Evolutionary conservation across 2,329 filamentous ascomycete genomes (phyloP), one percentile per base, ranked within the genome.

Genomic region (Hawksworthiomyces lignivorus): DNA sequence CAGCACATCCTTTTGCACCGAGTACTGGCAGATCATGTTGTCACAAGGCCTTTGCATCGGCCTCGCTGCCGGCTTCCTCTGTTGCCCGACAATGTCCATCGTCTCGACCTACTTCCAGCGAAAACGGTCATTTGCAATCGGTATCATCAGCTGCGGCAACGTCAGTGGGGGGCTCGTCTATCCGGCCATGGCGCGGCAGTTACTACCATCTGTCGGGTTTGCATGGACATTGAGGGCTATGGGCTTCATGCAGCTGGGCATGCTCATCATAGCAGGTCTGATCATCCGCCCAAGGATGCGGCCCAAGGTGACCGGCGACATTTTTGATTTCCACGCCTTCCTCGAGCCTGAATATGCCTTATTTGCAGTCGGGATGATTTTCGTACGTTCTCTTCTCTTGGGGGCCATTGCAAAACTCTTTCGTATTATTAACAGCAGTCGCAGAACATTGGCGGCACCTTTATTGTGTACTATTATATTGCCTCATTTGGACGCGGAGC

Each of bases 401-500:
- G n/a, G n/a, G n/a, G n/a, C n/a, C n/a, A n/a, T n/a, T n/a, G n/a
- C n/a, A n/a, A n/a, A n/a, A n/a, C 4, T 30, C 15, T 17, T 21
- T 26, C 18, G 19, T 15, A 35, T 14, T 32, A 19, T 17, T 38
- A n/a, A 20, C n/a, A 7, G 3, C 2, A 4, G 3, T 18, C n/a
- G 4, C 29, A 41, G 39, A 46, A 48, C 27, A 27, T 46, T 4
- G 37, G 33, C 11, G 63, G 64, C 2, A 51, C 69, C 0, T 74
- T 72, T 37, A 67, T 70, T 36, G 62, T 62, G 0, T 70, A 68
- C 53, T 68, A 65, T 52, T 65, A 65, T 45, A 51, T 72, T 21
- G 53, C 57, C 1, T 56, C 57, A 2, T 69, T 63, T 47, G 59
- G 56, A 14, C 57, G 58, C 14, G 37, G 28, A 10, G 46, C 32